These are phyloP conservation scores for Ceratocystis huliohia DNA, from an alignment of 2,329 filamentous ascomycete species.

Conservation along the genomic window DNA sequence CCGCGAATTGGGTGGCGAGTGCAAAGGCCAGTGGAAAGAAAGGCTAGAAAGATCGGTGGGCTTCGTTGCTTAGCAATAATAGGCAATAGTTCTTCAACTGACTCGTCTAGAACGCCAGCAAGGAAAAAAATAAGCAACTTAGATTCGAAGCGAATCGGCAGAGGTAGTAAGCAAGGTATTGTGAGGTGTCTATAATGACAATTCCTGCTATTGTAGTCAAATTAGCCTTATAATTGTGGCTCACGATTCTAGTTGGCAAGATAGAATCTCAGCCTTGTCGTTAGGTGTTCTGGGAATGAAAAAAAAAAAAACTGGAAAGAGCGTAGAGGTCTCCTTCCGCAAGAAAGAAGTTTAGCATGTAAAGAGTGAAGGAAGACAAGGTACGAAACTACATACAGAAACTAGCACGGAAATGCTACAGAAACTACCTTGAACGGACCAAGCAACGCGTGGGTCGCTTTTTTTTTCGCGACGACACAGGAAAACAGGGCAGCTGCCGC, in stretches of 20 bases:
- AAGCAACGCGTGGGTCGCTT: conserved; percentile 27
- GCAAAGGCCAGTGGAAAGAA: neutral
- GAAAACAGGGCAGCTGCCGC: conserved; percentile 11
- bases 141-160: neutral
- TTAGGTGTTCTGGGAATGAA: neutral
- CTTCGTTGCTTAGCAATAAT: neutral
- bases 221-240: neutral
- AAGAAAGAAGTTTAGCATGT: neutral
- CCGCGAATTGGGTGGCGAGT: neutral
- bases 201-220: neutral
- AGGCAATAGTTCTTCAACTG: neutral
- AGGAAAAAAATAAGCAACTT: neutral
- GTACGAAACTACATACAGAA: too few relatives aligned
- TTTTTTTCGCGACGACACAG: conserved; percentile 26
- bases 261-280: neutral
- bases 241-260: neutral
- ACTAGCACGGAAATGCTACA: neutral
- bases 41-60: neutral
- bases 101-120: neutral
- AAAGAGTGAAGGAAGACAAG: neutral
- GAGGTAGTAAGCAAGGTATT: neutral
- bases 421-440: conserved; percentile 26
- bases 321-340: neutral
- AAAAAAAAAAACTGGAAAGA: neutral
- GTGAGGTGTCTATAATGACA: too few relatives aligned